Evolutionary conservation across 129 eudicot genomes (phyloP).

Genomic region (Flaveria brownii): DNA sequence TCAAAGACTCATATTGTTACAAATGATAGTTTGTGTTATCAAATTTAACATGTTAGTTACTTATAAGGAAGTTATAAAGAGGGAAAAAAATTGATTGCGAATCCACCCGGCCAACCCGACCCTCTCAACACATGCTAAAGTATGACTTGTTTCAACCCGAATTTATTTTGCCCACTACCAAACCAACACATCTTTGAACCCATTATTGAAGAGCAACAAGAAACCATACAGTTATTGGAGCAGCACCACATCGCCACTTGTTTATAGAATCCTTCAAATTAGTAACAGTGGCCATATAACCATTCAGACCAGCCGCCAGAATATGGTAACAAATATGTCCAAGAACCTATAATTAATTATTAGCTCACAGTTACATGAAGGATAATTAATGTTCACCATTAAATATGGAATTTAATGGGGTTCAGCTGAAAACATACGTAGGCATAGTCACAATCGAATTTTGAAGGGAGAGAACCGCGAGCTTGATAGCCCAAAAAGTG

Average conservation of each 20-base stretch:
- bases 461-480: constrained; percentile 94
- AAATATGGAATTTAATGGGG: not conserved
- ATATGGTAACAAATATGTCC: constrained; percentile 94
- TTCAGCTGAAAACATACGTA: constrained; percentile 51
- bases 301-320: constrained; percentile 94
- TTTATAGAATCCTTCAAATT: constrained; percentile 79
- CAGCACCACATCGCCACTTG: constrained; percentile 97
- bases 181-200: not conserved
- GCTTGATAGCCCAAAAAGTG: constrained; percentile 99
- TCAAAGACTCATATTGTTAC: not conserved
- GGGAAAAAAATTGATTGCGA: not conserved
- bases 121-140: not conserved
- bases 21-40: not conserved
- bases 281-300: constrained; percentile 91
- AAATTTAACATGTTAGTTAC: not conserved
- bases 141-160: not conserved
- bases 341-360: constrained; percentile 73
- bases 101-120: not conserved
- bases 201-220: not conserved
- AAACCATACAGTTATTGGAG: constrained; percentile 85
- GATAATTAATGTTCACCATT: not conserved
- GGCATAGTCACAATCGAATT: constrained; percentile 94
- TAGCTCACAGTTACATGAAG: constrained; percentile 1
- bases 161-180: not conserved
- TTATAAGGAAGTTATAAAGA: not conserved